Base-by-base conservation (phyloP, 1,284 basidiomycete species). In the Phlebopus sp. region DNA sequence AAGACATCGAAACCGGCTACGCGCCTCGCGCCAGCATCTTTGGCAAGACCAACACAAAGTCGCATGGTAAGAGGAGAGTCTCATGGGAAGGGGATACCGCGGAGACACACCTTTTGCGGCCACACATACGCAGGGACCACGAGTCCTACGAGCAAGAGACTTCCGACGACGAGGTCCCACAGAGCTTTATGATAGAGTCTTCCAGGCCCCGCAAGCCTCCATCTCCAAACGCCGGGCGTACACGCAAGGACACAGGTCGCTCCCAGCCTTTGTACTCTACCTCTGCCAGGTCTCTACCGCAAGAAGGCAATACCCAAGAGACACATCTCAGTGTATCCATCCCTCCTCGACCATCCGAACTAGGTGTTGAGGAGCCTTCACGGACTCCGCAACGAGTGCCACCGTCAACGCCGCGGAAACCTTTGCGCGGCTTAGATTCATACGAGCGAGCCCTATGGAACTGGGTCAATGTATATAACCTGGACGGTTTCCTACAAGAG, bases 391-490 rank as follows among this genome's bases (percentile, higher is more conserved):
- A 55, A 40, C 59, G 49, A 44, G 48, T 46, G 13, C 48, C 60
- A 19, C 62, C 70, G 42, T 75, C 69, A 34, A 62, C 70, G 42
- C 75, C 69, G 32, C 61, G 68, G 17, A 79, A 73, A 54, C 74
- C 71, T 46, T 79, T 84, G 76, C 75, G 79, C 40, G 89, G 90
- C 3, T 64, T 95, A 49, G 87, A 92, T 59, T 84, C 83, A 13
- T 86, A 92, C 63, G 92, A 97, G 67, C 84, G 84, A 55, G 96
- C 96, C 0, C 66, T 98, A 37, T 99, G 97, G 97, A 89, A 91
- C 54, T 99, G 97, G 97, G 92, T 97, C 52, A 99, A 99, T 64
- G 92, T 98, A 7, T 92, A 92, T 62, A 96, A 99, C 64, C 77
- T 99, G 34, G 96, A 99, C 62, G 84, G 83, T 6, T 99, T 97